These are phyloP conservation scores for Hypsizygus marmoreus DNA, from an alignment of 768 basidiomycete genomes.

Conservation along the genomic window DNA sequence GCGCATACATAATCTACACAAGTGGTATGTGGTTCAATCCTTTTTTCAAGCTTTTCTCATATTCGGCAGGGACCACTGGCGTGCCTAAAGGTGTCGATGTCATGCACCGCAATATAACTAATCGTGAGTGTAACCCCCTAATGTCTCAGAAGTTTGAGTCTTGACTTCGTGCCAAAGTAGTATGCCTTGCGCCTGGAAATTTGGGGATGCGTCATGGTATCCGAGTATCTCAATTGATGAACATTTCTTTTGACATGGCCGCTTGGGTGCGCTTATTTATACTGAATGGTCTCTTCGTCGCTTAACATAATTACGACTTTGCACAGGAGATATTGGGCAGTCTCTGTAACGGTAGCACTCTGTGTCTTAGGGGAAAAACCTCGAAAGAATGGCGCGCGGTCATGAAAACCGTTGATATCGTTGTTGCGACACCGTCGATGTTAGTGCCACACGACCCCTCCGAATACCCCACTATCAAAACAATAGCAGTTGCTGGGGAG, in stretches of 20 bases:
- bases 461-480: conserved; percentile 51
- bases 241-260: conserved; percentile 66
- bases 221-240: conserved; percentile 59
- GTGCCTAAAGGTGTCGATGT: conserved; percentile 60
- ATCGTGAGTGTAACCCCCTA: conserved; percentile 39
- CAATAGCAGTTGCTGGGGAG: conserved; percentile 52
- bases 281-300: not conserved
- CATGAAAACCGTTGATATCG: conserved; percentile 50
- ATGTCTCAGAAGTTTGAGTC: not conserved
- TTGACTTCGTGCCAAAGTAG: conserved; percentile 20
- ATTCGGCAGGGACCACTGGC: conserved; percentile 52
- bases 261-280: conserved; percentile 54
- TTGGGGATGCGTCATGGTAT: conserved; percentile 54
- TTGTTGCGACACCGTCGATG: conserved; percentile 55
- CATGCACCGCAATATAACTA: conserved; percentile 53
- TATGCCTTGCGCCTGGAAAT: conserved; percentile 49
- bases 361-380: conserved; percentile 51
- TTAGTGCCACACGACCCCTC: conserved; percentile 44
- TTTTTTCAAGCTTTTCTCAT: not conserved
- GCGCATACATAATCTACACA: conserved; percentile 60
- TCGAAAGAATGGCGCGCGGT: conserved; percentile 49
- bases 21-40: conserved; percentile 42
- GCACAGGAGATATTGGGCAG: conserved; percentile 55
- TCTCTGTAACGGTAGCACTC: conserved; percentile 49
- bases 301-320: conserved; percentile 42